A percentile compares a stretch with the other conserved stretches of the same genome.
Evolutionary conservation across 2,329 filamentous ascomycete species (phyloP).

Genomic region (Exophiala bonariae): DNA sequence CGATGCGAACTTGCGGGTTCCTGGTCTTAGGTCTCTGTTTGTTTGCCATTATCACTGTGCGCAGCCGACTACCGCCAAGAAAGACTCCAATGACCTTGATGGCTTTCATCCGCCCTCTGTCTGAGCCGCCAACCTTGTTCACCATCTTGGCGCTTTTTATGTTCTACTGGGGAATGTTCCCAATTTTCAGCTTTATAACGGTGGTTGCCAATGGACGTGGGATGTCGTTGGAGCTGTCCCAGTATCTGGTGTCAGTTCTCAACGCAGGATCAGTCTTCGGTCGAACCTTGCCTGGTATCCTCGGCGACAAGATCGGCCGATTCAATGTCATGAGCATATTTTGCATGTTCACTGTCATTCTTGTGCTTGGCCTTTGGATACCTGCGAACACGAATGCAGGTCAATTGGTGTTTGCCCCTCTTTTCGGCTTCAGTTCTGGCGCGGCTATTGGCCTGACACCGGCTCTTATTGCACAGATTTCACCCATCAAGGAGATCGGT

Average conservation of each 20-base stretch:
- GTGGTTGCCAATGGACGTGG: constrained; percentile 25
- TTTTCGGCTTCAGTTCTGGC: constrained; percentile 71
- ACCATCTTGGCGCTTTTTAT: constrained; percentile 27
- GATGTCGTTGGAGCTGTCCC: constrained; percentile 26
- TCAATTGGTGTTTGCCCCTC: constrained; percentile 63
- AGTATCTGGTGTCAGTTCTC: constrained; percentile 31
- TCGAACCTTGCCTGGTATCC: constrained; percentile 54
- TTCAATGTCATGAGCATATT: constrained; percentile 57
- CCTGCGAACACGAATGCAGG: constrained; percentile 54
- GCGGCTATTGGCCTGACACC: constrained; percentile 65
- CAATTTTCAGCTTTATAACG: constrained; percentile 30
- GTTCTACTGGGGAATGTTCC: constrained; percentile 33
- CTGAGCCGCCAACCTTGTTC: constrained; percentile 29
- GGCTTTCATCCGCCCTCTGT: constrained; percentile 34
- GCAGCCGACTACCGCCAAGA: constrained; percentile 48
- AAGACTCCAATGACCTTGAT: constrained; percentile 32
- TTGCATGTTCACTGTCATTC: constrained; percentile 45
- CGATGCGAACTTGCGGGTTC: constrained; percentile 58
- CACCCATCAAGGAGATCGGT: constrained; percentile 68
- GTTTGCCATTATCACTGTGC: constrained; percentile 55
- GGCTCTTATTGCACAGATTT: constrained; percentile 64
- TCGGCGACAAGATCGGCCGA: constrained; percentile 55
- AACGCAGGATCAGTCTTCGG: constrained; percentile 49
- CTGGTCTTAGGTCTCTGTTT: constrained; percentile 60
- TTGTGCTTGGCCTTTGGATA: constrained; percentile 58